phyloP scores from a whole-genome alignment of 345 rosid species.

The Citrus australasica region DNA sequence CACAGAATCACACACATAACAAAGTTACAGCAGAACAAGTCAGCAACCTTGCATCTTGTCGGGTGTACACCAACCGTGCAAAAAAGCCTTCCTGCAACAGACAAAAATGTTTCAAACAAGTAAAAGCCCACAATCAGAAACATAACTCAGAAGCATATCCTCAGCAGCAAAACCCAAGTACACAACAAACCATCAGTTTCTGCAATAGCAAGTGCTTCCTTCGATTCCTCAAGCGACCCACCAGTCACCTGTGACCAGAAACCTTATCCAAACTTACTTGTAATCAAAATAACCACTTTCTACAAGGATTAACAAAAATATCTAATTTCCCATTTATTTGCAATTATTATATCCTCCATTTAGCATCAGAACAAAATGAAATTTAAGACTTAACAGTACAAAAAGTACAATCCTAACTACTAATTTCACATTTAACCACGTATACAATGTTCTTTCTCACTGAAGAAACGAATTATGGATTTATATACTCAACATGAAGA shows the following conservation, averaged over 20 bases:
- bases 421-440: not conserved
- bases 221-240: slow-evolving; percentile 88
- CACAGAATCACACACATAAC: not conserved
- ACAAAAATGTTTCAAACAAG: slow-evolving; percentile 10
- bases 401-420: not conserved
- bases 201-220: slow-evolving; percentile 92
- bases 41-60: slow-evolving; percentile 80
- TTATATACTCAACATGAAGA: not conserved
- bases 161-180: slow-evolving; percentile 3
- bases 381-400: not conserved
- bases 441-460: not conserved
- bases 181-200: slow-evolving; percentile 72
- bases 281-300: not conserved
- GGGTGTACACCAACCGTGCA: slow-evolving; percentile 98
- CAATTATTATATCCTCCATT: not conserved
- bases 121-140: not conserved
- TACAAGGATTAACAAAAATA: not conserved
- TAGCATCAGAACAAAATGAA: not conserved
- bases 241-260: slow-evolving; percentile 74
- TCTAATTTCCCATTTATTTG: not conserved
- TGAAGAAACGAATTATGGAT: not conserved
- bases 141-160: not conserved
- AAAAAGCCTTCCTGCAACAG: slow-evolving; percentile 69
- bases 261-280: not conserved
- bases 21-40: not conserved